Base-by-base conservation (phyloP, 1,284 basidiomycete genomes). In the Fomitopsis palustris region DNA sequence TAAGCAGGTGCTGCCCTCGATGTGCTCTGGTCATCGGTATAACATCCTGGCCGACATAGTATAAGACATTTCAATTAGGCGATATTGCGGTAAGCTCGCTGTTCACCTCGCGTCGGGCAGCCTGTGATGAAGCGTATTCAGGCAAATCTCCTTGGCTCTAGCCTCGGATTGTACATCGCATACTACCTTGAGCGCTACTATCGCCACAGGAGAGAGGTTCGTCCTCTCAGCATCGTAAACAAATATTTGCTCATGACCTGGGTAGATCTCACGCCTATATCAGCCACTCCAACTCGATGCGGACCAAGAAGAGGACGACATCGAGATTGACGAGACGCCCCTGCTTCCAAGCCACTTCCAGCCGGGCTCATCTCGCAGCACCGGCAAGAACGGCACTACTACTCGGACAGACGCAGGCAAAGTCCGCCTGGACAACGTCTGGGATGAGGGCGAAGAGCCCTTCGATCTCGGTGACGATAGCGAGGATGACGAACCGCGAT, bases 121-220 rank as follows among this genome's bases (percentile, higher is more conserved):
- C n/a, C n/a, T n/a, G n/a, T n/a, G n/a, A 47, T 5, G 25, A 47
- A 5, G 6, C 2, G 21, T 43, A 7, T 56, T 16, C 61, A 92
- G 90, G 93, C 93, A 12, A 96, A 96, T 69, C 72, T 95, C n/a
- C 70, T 88, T 19, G 93, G 93, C 8, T 88, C 90, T 0, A 76
- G 82, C 0, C 71, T 92, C 4, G 94, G 93, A 2, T 75, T 96
- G 12, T 85, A 83, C 65, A 69, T 78, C 53, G 78, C 87, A 0
- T 92, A 84, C 68, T 73, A 90, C 62, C 72, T 89, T 45, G 91
- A 93, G 69, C 80, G 78, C 56, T 84, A 92, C 64, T 87, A 93
- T 70, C 85, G 90, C 19, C 82, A 84, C 62, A 79, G 91, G 64
- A 81, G 87, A 72, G 90, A 93, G 78, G 89, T 89, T 67, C 39